Evolutionary conservation across 202 grass and related monocot species (phyloP), one percentile per base, ranked within the genome.

Genomic region (Panicum virgatum): DNA sequence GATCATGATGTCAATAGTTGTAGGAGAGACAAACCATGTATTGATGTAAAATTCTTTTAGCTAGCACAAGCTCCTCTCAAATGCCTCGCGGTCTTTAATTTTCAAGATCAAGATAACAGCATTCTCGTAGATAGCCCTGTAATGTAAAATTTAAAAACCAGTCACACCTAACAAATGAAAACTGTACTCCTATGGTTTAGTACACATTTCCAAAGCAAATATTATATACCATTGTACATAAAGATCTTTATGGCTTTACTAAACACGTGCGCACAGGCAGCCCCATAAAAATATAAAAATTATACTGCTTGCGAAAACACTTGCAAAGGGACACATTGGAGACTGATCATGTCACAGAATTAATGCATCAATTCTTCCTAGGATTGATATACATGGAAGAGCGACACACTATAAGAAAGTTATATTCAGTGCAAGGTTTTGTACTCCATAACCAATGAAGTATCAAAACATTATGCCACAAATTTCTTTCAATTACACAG

Each of bases 41-140:
- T 26, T 26, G 22, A 58, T 26, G n/a, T 58, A 58, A 27, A 29
- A 60, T 60, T 27, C 25, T 60, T 27, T 60, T 58, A 26, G 22
- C 22, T 25, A 23, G 54, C 9, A 58, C 9, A 25, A 58, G 69
- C 88, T 83, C 48, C 91, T 94, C 82, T 90, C 89, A 69, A 97
- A 86, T 20, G 87, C 84, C 74, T 90, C 87, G 60, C 71, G 82
- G 53, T 90, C 91, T 82, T 93, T 84, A 59, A 80, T 72, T 76
- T 90, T 85, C 40, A 91, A 61, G 82, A 85, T 97, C 71, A 90
- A 86, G 46, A 94, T 73, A 82, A 97, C 91, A 57, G 87, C 91
- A 84, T 91, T 87, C 75, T 97, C 91, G 9, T 86, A 90, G 63
- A 91, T 88, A 86, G 83, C 46, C 54, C 91, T 85, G 85, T 97